phyloP scores from a whole-genome alignment of 352 stramenopile species.

The Phytophthora lateralis region DNA sequence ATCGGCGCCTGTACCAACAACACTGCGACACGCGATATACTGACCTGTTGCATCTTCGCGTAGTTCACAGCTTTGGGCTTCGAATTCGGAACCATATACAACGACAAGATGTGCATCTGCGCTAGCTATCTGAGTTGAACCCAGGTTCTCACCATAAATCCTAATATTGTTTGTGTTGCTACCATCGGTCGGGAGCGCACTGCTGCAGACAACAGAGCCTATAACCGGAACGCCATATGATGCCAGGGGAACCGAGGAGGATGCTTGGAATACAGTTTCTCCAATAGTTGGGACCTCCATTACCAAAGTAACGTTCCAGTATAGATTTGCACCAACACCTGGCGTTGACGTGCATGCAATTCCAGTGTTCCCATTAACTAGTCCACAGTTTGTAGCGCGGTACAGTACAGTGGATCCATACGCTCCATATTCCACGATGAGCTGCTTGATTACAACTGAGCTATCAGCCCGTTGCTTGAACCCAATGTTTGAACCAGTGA shows the following conservation, averaged over 20 bases:
- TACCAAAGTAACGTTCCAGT: conserved; percentile 56
- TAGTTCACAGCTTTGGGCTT: conserved; percentile 37
- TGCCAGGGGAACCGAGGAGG: conserved; percentile 38
- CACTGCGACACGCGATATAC: conserved; percentile 46
- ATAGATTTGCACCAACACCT: conserved; percentile 47
- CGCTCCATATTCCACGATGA: conserved; percentile 48
- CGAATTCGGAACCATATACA: conserved; percentile 44
- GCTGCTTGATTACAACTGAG: conserved; percentile 41
- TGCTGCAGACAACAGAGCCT: conserved; percentile 30
- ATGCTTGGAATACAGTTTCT: conserved; percentile 48
- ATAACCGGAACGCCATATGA: conserved; percentile 46
- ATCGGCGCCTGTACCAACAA: conserved; percentile 39
- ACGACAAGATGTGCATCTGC: conserved; percentile 27
- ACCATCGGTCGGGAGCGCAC: conserved; percentile 46
- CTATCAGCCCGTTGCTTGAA: conserved; percentile 55
- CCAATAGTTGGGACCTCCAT: conserved; percentile 43
- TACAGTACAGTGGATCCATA: conserved; percentile 47
- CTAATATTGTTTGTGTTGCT: conserved; percentile 38
- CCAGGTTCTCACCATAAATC: conserved; percentile 54
- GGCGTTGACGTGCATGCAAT: conserved; percentile 49
- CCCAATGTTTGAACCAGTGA: conserved; percentile 58
- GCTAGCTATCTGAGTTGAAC: conserved; percentile 15
- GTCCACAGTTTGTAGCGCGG: conserved; percentile 40
- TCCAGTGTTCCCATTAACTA: conserved; percentile 52
- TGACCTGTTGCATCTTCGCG: conserved; percentile 12